These are phyloP conservation scores for Coniochaeta prunicola DNA, from an alignment of 2,329 filamentous ascomycete species.

Conservation along the genomic window DNA sequence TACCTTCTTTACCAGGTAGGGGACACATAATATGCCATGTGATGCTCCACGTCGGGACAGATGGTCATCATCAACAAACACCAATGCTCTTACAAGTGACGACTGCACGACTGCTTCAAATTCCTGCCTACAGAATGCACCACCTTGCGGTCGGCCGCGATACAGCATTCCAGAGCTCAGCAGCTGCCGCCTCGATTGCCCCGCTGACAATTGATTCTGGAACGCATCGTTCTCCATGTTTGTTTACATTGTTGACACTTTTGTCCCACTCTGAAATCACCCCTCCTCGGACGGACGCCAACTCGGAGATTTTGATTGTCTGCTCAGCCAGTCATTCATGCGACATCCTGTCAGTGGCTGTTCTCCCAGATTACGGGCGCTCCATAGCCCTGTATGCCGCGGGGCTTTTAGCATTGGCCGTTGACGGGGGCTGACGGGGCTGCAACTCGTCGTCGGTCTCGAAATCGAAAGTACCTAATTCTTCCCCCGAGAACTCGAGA, in stretches of 20 bases:
- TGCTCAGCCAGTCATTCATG: not conserved
- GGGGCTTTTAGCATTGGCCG: not conserved
- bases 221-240: not conserved
- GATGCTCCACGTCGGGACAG: not conserved
- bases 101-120: not conserved
- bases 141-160: not conserved
- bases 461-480: too few relatives aligned
- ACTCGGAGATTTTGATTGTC: not conserved
- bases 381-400: conserved; percentile 8
- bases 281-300: not conserved
- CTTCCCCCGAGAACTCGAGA: too few relatives aligned
- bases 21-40: not conserved
- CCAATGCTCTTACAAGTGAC: not conserved
- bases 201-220: not conserved
- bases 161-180: not conserved
- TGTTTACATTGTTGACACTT: not conserved
- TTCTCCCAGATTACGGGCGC: conserved; percentile 11
- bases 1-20: not conserved
- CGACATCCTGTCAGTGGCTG: conserved; percentile 10
- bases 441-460: not conserved
- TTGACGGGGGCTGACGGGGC: not conserved
- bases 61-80: not conserved
- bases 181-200: not conserved
- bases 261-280: not conserved
- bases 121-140: not conserved